Base-by-base conservation (phyloP, 2,329 filamentous ascomycete genomes). In the Atkinsonella hypoxylon region DNA sequence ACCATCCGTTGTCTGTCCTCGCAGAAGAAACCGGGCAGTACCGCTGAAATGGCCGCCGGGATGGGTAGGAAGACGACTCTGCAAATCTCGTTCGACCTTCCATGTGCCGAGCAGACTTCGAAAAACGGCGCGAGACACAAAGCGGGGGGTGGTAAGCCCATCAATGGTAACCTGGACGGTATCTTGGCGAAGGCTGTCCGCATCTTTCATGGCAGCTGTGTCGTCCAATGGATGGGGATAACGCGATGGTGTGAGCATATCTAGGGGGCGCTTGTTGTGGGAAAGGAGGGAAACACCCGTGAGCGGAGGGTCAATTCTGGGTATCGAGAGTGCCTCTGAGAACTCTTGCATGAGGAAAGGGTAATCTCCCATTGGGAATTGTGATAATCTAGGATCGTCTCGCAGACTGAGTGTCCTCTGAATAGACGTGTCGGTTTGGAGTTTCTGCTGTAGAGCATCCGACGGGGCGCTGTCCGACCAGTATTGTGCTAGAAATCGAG, bases 331-430 rank as follows among this genome's bases (percentile, higher is more conserved):
- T 0, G 80, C 76, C 2, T 73, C 63, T 12, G 81, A 72, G 52
- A 90, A 81, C 12, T 85, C 78, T 56, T 89, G 81, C 74, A 91
- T 83, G 12, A 91, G 67, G 54, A 82, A 90, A 8, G 81, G 66
- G 62, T 90, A 91, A 64, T 94, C 88, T 10, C 82, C 83, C 83
- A 91, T 90, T 38, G 87, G 88, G 57, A 89, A 93, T 58, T 93
- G 88, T 54, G 64, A 84, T 57, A 67, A 67, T 6, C 70, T 75
- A 10, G 66, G 72, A 57, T 77, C 74, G 20, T 59, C 59, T 12
- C 83, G 74, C 32, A 87, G 69, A 2, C 64, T 58, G 0, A 79
- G 59, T 0, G 77, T 74, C 20, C 70, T 66, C 30, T 68, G 61
- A 8, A 77, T 67, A 0, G 70, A 74, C 17, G 64, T 62, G 50